A percentile compares a stretch with the other conserved stretches of the same genome.
Evolutionary conservation across 805 yeast species (phyloP).

Genomic region (Starmerella bombicola): DNA sequence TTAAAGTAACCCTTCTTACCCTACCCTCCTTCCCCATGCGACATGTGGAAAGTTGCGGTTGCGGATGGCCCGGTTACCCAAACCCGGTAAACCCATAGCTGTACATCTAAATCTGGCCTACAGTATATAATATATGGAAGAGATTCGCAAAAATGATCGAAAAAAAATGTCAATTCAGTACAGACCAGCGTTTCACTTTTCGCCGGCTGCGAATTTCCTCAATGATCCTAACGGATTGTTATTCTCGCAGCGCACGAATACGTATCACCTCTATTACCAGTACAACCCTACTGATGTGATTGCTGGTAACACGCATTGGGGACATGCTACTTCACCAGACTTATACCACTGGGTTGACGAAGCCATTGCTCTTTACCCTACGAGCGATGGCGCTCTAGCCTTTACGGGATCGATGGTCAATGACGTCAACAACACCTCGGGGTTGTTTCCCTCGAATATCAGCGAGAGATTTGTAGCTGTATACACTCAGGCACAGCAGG

Average conservation of each 20-base stretch:
- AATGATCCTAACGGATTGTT: constrained; percentile 37
- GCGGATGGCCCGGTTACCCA: no score
- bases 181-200: constrained; percentile 26
- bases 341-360: constrained; percentile 29
- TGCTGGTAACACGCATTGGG: constrained; percentile 34
- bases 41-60: no score
- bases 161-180: constrained; percentile 7
- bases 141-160: no score
- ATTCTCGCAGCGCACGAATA: constrained; percentile 25
- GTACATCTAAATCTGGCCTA: no score
- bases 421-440: constrained; percentile 32
- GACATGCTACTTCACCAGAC: constrained; percentile 33
- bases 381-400: constrained; percentile 26
- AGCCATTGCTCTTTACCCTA: constrained; percentile 26
- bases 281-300: constrained; percentile 29
- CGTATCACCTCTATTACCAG: constrained; percentile 33
- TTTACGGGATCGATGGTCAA: constrained; percentile 33
- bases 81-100: no score
- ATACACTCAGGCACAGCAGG: constrained; percentile 28
- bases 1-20: no score
- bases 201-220: constrained; percentile 33
- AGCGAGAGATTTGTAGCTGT: constrained; percentile 31
- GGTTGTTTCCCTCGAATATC: constrained; percentile 23
- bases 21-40: no score
- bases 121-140: no score